Base-by-base conservation (phyloP, 2,329 filamentous ascomycete genomes). In the Colletotrichum australisinense region DNA sequence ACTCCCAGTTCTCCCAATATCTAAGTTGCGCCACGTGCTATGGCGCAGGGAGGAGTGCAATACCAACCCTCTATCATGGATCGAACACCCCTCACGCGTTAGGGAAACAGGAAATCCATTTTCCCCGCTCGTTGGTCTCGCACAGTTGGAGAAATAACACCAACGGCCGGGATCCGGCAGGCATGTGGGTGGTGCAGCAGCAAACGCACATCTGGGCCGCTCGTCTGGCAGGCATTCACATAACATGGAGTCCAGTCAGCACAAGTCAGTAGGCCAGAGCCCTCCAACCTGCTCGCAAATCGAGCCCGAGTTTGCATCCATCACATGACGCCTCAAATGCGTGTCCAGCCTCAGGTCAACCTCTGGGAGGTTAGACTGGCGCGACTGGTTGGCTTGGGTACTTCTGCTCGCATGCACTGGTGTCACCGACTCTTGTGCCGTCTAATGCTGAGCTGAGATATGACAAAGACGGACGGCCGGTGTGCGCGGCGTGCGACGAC, bases 241-340 rank as follows among this genome's bases (percentile, higher is more conserved):
- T 1, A 42, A 19, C 16, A 8, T 42, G 38, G 19, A 42, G 38
- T 42, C 38, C 16, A 26, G 46, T 28, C 42, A 55, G 53, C n/a
- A 32, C 52, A n/a, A 30, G 52, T 56, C 49, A 65, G 52, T 11
- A 30, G 32, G 63, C 30, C 32, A 65, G 63, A 22, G 7, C 63
- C 38, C 52, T 35, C 32, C 42, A 32, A 22, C 22, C 52, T 57
- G 38, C 32, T 57, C 63, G 63, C 63, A 35, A 65, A 56, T 56
- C 63, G 52, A 65, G 52, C 63, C 63, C 63, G 24, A 65, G 59
- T 67, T 26, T 26, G 38, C 42, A 38, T n/a, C 9, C 38, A 38
- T 60, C 64, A 22, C 66, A 63, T 46, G 57, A 68, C 38, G 63
- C 32, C 6, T 19, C 46, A 24, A 53, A 28, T 26, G 65, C 26